These are phyloP conservation scores for Aspergillus fumigatiaffinis DNA, from an alignment of 2,329 filamentous ascomycete species.

Conservation along the genomic window DNA sequence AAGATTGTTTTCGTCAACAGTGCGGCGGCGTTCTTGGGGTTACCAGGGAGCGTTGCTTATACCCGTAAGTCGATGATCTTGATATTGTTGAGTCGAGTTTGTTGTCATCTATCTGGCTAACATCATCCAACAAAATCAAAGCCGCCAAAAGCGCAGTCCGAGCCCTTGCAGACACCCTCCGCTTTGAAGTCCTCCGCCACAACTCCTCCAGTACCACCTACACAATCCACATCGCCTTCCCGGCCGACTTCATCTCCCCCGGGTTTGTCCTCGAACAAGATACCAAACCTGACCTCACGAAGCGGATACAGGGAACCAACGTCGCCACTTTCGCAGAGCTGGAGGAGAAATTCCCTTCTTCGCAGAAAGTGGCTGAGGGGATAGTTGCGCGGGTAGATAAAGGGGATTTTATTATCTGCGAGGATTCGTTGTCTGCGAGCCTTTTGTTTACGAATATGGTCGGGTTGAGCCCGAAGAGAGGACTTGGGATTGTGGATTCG, in stretches of 20 bases:
- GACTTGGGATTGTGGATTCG: background rate
- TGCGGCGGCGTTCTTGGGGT: background rate
- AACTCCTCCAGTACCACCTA: background rate
- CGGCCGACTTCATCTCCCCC: conserved; percentile 1
- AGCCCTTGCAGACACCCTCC: conserved; percentile 5
- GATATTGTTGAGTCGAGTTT: too few species aligned
- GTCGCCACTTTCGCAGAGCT: conserved; percentile 2
- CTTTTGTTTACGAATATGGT: conserved; percentile 2
- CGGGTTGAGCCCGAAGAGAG: background rate
- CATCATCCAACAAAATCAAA: background rate
- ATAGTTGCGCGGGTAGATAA: conserved; percentile 1
- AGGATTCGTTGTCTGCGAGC: background rate
- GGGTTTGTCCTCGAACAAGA: conserved; percentile 3
- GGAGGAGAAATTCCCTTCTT: background rate
- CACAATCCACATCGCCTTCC: conserved; percentile 6
- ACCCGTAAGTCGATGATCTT: background rate
- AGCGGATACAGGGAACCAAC: conserved; percentile 2
- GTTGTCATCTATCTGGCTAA: background rate
- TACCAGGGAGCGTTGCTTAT: background rate
- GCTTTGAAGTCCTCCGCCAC: conserved; percentile 4
- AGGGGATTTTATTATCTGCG: conserved; percentile 3
- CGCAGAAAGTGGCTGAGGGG: background rate
- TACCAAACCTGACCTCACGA: conserved; percentile 3
- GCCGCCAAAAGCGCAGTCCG: conserved; percentile 4
- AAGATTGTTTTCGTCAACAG: background rate